A percentile compares a stretch with the other conserved stretches of the same genome.
Evolutionary conservation across 768 basidiomycete genomes (phyloP).

Genomic region (Podaxis carcinomalis): DNA sequence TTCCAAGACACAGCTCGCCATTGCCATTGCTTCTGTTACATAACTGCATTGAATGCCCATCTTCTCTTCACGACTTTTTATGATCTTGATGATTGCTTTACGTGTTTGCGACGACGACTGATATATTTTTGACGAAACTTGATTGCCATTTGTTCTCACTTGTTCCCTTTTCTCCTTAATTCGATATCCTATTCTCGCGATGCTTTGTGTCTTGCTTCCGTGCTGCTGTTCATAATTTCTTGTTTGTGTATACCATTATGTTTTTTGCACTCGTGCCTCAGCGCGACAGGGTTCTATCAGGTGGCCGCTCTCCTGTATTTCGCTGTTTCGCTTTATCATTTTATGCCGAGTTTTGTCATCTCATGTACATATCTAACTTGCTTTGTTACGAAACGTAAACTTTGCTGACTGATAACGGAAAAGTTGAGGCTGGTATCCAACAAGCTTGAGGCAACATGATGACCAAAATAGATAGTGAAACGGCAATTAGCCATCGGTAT

Average conservation of each 20-base stretch:
- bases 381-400: background rate
- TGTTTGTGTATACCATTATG: background rate
- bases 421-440: too few relatives aligned
- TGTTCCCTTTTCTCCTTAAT: background rate
- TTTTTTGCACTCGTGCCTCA: background rate
- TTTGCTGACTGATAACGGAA: background rate
- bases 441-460: too few relatives aligned
- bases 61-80: background rate
- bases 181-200: background rate
- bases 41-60: background rate
- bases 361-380: background rate
- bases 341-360: background rate
- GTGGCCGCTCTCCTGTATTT: background rate
- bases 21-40: background rate
- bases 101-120: background rate
- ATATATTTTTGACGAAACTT: background rate
- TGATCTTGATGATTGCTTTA: slow-evolving; percentile 3
- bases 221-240: background rate
- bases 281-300: background rate
- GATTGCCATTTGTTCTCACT: background rate
- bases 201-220: slow-evolving; percentile 8
- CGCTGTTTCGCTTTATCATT: background rate
- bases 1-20: background rate
- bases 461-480: too few relatives aligned
- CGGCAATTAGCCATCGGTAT: too few relatives aligned